A percentile compares a stretch with the other conserved stretches of the same genome.
Evolutionary conservation across 768 basidiomycete genomes (phyloP).

Genomic region (Neoboletus subvelutipes): DNA sequence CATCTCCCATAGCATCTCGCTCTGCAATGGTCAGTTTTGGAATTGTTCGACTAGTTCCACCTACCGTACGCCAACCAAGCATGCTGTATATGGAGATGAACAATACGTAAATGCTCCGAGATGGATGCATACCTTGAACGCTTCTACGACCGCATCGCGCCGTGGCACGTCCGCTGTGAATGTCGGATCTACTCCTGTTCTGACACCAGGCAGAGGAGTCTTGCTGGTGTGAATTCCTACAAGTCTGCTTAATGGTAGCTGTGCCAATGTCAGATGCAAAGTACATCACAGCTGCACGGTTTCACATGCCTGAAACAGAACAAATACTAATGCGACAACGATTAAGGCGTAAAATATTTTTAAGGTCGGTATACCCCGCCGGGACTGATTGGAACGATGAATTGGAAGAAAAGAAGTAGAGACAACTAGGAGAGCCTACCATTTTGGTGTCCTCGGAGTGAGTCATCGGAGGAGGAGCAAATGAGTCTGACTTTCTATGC

Average conservation of each 20-base stretch:
- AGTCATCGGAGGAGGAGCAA: background rate
- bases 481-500: slow-evolving; percentile 20
- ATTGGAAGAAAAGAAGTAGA: background rate
- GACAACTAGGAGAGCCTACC: background rate
- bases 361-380: background rate
- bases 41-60: slow-evolving; percentile 17
- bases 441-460: slow-evolving; percentile 1
- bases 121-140: slow-evolving; percentile 64
- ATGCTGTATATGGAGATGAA: slow-evolving; percentile 48
- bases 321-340: slow-evolving; percentile 5
- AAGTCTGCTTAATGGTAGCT: slow-evolving; percentile 20
- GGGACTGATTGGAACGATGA: slow-evolving; percentile 3
- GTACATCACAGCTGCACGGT: background rate
- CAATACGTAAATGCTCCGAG: background rate
- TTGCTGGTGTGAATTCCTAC: slow-evolving; percentile 1
- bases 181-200: slow-evolving; percentile 12
- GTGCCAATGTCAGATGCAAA: background rate
- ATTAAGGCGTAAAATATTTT: slow-evolving; percentile 14
- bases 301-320: slow-evolving; percentile 23
- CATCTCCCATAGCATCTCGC: slow-evolving; percentile 85
- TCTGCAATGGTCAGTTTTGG: slow-evolving; percentile 45
- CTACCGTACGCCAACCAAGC: slow-evolving; percentile 85
- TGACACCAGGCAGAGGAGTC: slow-evolving; percentile 20
- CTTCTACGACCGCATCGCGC: slow-evolving; percentile 69
- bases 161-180: slow-evolving; percentile 58